Evolutionary conservation across 805 yeast species (phyloP), one percentile per base, ranked within the genome.

Genomic region (Candida khao-thaluensis): DNA sequence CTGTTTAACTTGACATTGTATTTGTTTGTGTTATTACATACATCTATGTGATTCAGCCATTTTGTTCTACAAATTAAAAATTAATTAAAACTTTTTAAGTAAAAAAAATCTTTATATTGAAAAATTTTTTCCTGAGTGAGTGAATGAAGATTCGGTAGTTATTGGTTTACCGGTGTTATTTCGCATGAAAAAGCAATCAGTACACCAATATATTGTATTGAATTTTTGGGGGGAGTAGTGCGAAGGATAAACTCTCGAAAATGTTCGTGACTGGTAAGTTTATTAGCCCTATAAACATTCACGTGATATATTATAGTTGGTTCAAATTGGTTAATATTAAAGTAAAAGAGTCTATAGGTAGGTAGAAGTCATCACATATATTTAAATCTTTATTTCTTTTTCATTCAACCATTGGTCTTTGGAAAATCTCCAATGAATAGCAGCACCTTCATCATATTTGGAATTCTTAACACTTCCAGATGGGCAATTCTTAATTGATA

Each of bases 31-130:
- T 17, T 12, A 5, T 7, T 57, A 85, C 95, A 74, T 87, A 86
- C 95, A 84, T 88, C 96, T 87, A 79, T 87, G 95, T 71, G 95
- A 83, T 81, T 86, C 95, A 79, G 95, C 89, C 95, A 87, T 87
- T 71, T 79, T 27, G 17, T 36, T 21, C 25, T 35, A 33, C 39
- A 37, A 31, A 32, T 40, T 40, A 29, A 38, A 26, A 35, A 25
- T 44, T 48, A 39, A 46, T 31, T 38, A 43, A 38, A 31, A 31
- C 9, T 31, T 31, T 31, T 34, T 39, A 41, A 38, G 37, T 29
- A 41, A 32, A 21, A 31, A 31, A 31, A 31, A 41, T 44, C 48
- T 40, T 24, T 30, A 27, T 24, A 33, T 24, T 33, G 37, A 33
- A 33, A 30, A 33, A 33, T 24, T 33, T 33, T 33, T 33, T 24